These are phyloP conservation scores for Mycena floridula DNA, from an alignment of 768 basidiomycete genomes.

Conservation along the genomic window DNA sequence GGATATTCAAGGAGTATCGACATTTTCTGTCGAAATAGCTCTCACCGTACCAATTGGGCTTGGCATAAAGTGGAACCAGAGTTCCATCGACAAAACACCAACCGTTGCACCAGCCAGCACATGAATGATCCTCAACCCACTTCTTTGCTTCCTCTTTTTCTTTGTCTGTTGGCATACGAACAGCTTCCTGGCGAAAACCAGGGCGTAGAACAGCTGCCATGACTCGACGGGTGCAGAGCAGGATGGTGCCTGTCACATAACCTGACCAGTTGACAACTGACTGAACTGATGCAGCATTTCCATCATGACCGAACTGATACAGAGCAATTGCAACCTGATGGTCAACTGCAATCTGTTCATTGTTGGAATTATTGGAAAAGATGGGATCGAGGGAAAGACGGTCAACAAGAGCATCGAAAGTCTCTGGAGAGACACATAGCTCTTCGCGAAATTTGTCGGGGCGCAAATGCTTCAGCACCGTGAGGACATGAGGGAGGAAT, in stretches of 20 bases:
- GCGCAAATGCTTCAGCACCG: constrained; percentile 12
- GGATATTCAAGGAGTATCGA: constrained; percentile 33
- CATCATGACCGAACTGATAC: constrained; percentile 23
- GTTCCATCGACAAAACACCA: constrained; percentile 35
- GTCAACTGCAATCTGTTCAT: constrained; percentile 18
- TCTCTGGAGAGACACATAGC: constrained; percentile 22
- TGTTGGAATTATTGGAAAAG: constrained; percentile 18
- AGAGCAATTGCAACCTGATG: constrained; percentile 27
- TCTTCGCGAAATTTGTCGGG: constrained; percentile 23
- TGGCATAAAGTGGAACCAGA: constrained; percentile 23
- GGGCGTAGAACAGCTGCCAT: constrained; percentile 23
- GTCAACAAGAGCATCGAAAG: constrained; percentile 26
- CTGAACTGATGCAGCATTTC: constrained; percentile 27
- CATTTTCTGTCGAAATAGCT: constrained; percentile 32
- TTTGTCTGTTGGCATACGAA: constrained; percentile 19
- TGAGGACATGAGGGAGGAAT: constrained; percentile 12
- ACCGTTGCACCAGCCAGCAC: constrained; percentile 27
- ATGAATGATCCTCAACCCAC: constrained; percentile 29
- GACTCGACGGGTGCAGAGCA: constrained; percentile 18
- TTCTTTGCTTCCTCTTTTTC: constrained; percentile 31
- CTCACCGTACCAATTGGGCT: constrained; percentile 27
- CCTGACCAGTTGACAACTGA: constrained; percentile 33
- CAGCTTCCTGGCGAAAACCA: constrained; percentile 17
- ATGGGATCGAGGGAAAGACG: constrained; percentile 14
- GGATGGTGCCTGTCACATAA: constrained; percentile 23